Percentiles rank a stretch among this genome's conserved stretches.
Conservation (phyloP, 1,284 basidiomycete genomes). For the Leccinum subatratum region DNA sequence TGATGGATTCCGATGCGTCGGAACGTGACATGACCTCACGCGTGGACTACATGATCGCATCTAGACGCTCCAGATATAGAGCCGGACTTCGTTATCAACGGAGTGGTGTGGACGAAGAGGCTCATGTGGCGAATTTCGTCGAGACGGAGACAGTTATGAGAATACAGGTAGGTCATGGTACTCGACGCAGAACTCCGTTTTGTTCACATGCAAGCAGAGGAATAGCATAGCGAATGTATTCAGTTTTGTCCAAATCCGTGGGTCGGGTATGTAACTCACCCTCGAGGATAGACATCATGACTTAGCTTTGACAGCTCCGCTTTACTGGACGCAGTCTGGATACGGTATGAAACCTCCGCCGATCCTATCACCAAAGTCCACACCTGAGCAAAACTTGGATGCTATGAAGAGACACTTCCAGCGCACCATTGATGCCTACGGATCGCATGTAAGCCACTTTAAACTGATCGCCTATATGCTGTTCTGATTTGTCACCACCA, state of each 20-base stretch:
- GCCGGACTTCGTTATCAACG: conserved; percentile 95
- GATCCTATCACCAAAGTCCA: conserved; percentile 67
- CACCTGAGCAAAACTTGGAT: conserved; percentile 67
- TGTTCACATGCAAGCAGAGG: conserved; percentile 40
- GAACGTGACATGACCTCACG: conserved; percentile 42
- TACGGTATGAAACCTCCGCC: conserved; percentile 87
- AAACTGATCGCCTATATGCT: conserved; percentile 3
- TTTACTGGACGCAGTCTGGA: conserved; percentile 85
- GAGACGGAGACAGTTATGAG: conserved; percentile 88
- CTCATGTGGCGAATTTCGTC: conserved; percentile 85
- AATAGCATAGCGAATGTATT: conserved; percentile 74
- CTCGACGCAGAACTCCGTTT: background rate
- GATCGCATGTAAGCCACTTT: conserved; percentile 57
- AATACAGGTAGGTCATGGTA: conserved; percentile 50
- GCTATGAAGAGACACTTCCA: conserved; percentile 75
- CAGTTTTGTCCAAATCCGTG: conserved; percentile 83
- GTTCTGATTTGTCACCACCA: conserved; percentile 10
- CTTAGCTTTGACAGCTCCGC: conserved; percentile 55
- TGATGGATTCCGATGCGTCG: conserved; percentile 45
- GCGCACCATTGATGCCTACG: conserved; percentile 66
- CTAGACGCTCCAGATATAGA: conserved; percentile 85
- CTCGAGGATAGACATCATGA: conserved; percentile 7
- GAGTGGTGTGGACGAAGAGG: conserved; percentile 85
- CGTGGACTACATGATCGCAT: conserved; percentile 70
- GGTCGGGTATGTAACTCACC: conserved; percentile 61